phyloP scores from a whole-genome alignment of 352 stramenopile species.

The Pythium guiyangense region DNA sequence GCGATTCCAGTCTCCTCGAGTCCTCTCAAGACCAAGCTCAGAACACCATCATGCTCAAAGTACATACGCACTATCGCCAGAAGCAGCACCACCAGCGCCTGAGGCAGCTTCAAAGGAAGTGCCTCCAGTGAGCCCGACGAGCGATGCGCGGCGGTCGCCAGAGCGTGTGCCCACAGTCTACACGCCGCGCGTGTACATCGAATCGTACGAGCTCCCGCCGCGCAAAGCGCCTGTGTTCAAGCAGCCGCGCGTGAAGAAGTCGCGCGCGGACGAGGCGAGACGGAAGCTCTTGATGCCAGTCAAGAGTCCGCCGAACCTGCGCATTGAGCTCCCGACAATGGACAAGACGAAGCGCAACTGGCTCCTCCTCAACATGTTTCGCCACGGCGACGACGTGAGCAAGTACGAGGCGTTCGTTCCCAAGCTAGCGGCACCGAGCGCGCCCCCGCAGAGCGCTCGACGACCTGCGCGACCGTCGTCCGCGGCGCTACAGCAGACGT shows the following conservation, averaged over 20 bases:
- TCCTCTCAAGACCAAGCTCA: no score
- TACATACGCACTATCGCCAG: not conserved
- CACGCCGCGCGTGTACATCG: constrained; percentile 10
- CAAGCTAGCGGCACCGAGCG: constrained; percentile 5
- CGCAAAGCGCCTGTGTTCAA: constrained; percentile 43
- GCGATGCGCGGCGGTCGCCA: constrained; percentile 1
- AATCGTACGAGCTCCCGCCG: constrained; percentile 25
- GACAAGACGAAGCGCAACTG: constrained; percentile 72
- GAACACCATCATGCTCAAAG: no score
- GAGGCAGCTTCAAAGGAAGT: not conserved
- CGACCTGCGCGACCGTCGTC: constrained; percentile 8
- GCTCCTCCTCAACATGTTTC: constrained; percentile 81
- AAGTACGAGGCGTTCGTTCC: constrained; percentile 70
- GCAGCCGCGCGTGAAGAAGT: constrained; percentile 21
- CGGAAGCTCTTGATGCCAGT: constrained; percentile 45
- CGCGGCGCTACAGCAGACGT: constrained; percentile 14
- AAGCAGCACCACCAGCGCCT: not conserved
- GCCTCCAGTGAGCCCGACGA: not conserved
- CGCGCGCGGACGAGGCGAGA: constrained; percentile 14
- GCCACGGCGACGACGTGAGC: constrained; percentile 50
- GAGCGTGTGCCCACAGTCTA: constrained; percentile 3
- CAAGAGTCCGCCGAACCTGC: constrained; percentile 43
- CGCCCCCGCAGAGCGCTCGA: not conserved
- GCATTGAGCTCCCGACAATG: constrained; percentile 41
- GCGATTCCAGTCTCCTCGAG: no score